phyloP scores from a whole-genome alignment of 495 filamentous ascomycete species.

The Cercophora scortea region DNA sequence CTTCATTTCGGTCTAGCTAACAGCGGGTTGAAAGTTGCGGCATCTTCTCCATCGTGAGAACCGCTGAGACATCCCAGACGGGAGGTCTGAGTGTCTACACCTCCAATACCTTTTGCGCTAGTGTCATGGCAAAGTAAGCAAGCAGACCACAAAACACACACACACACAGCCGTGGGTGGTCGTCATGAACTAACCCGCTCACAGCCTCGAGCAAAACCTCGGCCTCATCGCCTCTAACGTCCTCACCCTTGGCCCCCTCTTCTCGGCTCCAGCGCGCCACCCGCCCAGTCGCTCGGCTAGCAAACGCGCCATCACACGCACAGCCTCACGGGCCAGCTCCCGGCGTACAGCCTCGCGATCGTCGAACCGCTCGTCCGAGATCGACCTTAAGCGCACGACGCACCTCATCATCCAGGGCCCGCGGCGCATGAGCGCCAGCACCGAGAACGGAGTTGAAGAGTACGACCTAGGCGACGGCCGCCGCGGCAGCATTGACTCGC shows the following conservation, averaged over 20 bases:
- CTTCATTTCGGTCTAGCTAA: background rate
- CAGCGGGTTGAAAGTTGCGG: constrained; percentile 12
- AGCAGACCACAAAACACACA: too few relatives aligned
- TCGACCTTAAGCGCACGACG: constrained; percentile 14
- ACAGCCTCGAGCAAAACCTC: constrained; percentile 28
- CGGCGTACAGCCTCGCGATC: background rate
- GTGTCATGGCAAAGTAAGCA: constrained; percentile 24
- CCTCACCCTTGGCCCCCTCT: constrained; percentile 25
- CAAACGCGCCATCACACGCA: constrained; percentile 7
- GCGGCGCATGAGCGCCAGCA: constrained; percentile 1
- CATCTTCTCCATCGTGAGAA: constrained; percentile 24
- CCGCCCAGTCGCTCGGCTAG: constrained; percentile 7
- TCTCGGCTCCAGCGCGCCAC: constrained; percentile 12
- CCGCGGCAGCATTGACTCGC: constrained; percentile 1
- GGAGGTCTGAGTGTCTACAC: constrained; percentile 15
- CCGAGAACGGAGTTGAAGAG: constrained; percentile 1
- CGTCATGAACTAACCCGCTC: too few relatives aligned
- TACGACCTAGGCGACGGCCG: constrained; percentile 6
- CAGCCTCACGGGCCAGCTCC: constrained; percentile 2
- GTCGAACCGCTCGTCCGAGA: constrained; percentile 9
- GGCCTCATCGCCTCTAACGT: constrained; percentile 29
- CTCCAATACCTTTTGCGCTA: constrained; percentile 19
- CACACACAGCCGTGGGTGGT: too few relatives aligned
- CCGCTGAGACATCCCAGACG: constrained; percentile 22
- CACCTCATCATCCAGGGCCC: constrained; percentile 18